Evolutionary conservation across 169 alveolate species (phyloP).

Genomic region (Ichthyophthirius multifiliis): DNA sequence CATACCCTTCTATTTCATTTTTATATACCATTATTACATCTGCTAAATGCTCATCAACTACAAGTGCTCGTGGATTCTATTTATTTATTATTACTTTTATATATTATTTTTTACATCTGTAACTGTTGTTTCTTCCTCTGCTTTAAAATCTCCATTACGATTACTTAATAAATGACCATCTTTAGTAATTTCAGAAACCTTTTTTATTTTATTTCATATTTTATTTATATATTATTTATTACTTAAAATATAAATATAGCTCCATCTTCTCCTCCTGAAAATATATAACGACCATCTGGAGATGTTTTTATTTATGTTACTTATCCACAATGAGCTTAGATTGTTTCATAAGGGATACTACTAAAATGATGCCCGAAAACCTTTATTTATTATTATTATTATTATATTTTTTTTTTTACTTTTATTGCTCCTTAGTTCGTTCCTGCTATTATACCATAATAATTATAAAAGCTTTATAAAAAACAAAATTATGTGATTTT

Average conservation of each 20-base stretch:
- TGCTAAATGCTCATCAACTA: conserved; percentile 53
- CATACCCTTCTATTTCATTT: conserved; percentile 36
- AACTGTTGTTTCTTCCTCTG: conserved; percentile 17
- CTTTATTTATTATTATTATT: no score
- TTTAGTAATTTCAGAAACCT: conserved; percentile 49
- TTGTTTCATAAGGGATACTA: conserved; percentile 37
- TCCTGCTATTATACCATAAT: conserved; percentile 11
- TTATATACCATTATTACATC: conserved; percentile 43
- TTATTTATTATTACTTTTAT: no score
- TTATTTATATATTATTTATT: not conserved
- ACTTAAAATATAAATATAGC: conserved; percentile 50
- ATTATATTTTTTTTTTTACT: not conserved
- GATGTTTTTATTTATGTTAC: conserved; percentile 51
- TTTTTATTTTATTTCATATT: no score
- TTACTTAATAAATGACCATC: conserved; percentile 14
- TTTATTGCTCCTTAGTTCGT: not conserved
- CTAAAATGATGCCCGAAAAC: conserved; percentile 7
- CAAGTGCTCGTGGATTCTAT: conserved; percentile 34
- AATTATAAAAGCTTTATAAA: conserved; percentile 22
- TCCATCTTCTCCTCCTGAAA: conserved; percentile 81
- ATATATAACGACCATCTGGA: conserved; percentile 73
- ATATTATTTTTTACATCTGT: not conserved
- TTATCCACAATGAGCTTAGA: conserved; percentile 63
- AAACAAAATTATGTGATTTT: not conserved
- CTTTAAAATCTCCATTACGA: conserved; percentile 13